Evolutionary conservation across 2,329 filamentous ascomycete genomes (phyloP).

Genomic region (Penicillium brevicompactum): DNA sequence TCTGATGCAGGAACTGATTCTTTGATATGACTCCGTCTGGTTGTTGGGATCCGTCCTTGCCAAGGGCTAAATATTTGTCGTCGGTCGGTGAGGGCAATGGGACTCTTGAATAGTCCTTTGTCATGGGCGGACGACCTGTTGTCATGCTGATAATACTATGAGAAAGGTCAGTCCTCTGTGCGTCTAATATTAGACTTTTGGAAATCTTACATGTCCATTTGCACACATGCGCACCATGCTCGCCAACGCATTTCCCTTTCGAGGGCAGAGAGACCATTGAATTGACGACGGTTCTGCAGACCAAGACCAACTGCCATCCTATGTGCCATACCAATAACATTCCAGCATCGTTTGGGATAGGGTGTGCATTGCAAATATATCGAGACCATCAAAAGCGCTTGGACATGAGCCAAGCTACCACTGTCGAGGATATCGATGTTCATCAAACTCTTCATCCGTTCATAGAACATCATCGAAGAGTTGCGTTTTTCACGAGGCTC

Average conservation of each 20-base stretch:
- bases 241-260: conserved; percentile 8
- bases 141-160: background rate
- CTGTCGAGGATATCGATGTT: conserved; percentile 13
- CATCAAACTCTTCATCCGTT: conserved; percentile 9
- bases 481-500: background rate
- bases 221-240: conserved; percentile 11
- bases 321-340: conserved; percentile 9
- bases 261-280: background rate
- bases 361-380: conserved; percentile 9
- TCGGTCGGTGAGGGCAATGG: background rate
- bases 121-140: conserved; percentile 1
- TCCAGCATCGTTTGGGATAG: conserved; percentile 9
- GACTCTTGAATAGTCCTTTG: background rate
- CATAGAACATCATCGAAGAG: conserved; percentile 6
- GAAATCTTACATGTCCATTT: conserved; percentile 10
- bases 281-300: background rate
- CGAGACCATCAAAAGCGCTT: conserved; percentile 9
- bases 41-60: background rate
- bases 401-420: conserved; percentile 11
- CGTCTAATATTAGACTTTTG: background rate
- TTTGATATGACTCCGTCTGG: background rate
- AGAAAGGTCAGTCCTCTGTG: background rate
- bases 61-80: background rate
- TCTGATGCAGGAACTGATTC: background rate
- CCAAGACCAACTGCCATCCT: conserved; percentile 6